Evolutionary conservation across 164 flowering plant genomes (phyloP), one percentile per base, ranked within the genome.

Genomic region (Magnolia sinica): DNA sequence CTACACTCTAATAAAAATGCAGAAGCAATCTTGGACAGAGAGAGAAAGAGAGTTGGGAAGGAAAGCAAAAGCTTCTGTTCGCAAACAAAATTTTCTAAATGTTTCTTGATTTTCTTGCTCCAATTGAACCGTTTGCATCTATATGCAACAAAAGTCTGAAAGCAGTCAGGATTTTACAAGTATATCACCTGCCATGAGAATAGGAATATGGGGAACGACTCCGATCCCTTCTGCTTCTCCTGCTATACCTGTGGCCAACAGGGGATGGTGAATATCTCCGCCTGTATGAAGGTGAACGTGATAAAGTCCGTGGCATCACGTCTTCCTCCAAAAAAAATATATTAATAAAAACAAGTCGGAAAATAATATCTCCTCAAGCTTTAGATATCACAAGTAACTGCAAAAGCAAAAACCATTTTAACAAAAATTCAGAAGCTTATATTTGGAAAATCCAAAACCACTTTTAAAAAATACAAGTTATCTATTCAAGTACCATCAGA

Each of bases 181-280:
- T 11, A 61, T 55, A 88, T 88, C 88, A 94, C 98, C 98, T 91
- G 91, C 91, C 87, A 74, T 81, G 70, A 24, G 87, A 84, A 84
- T 89, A 78, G 50, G 81, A 75, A 76, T 79, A 76, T 14, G 79
- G 79, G 13, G 78, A 76, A 9, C 76, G 76, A 64, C 78, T 76
- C 29, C 76, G 75, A 8, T 77, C 79, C 65, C 79, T 52, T 55
- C 79, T 52, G 76, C 76, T 77, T 77, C 79, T 72, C 76, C 79
- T 51, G 79, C 67, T 73, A 51, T 76, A 58, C 64, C 76, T 31
- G 29, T 73, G 79, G 52, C 72, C 69, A n/a, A 77, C 75, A 24
- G 76, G 76, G 13, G 79, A 77, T 52, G 79, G 79, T 66, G 78
- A 76, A 59, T 69, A 65, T 50, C 78, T 55, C n/a, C 78, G 70